Base-by-base conservation (phyloP, 2,329 filamentous ascomycete genomes). In the Clathrospora elynae region DNA sequence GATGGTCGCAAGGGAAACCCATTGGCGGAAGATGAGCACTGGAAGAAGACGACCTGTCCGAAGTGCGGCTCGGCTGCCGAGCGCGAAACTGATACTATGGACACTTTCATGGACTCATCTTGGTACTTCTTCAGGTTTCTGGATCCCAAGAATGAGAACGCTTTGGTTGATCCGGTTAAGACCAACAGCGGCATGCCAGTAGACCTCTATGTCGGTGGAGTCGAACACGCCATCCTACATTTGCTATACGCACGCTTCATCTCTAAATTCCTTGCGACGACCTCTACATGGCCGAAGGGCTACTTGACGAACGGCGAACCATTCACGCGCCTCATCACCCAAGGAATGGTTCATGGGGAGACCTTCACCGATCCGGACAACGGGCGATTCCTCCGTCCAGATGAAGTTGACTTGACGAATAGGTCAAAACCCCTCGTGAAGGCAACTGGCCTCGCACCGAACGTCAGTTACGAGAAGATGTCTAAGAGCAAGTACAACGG, bases 401-500 rank as follows among this genome's bases (percentile, higher is more conserved):
- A 84, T 11, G 88, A 95, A 66, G 77, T 95, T 10, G 84, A 91
- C 51, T 58, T 85, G 4, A 76, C 74, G 3, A 76, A 80, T 26
- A 73, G 79, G 0, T 71, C 74, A 0, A 71, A 73, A 9, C 87
- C 87, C 1, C 74, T 76, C 39, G 79, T 93, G n/a, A 76, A 76
- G 12, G 76, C 78, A 0, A 87, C 83, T 0, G 81, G 83, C 3
- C 71, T 79, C 33, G 59, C 63, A 0, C 82, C 86, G 1, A 79
- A 74, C 18, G 71, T 90, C 12, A 84, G 82, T 1, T 95, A 81
- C 57, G 90, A 95, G 67, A 96, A 96, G 66, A 96, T 96, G 90
- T 93, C 88, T 25, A 96, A 96, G 72, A 95, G 88, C 60, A 96
- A 96, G 70, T 79, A 93, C 73, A 96, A 96, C 62, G 90, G 90